Evolutionary conservation across 352 stramenopile genomes (phyloP).

Genomic region (Pythium apleroticum): DNA sequence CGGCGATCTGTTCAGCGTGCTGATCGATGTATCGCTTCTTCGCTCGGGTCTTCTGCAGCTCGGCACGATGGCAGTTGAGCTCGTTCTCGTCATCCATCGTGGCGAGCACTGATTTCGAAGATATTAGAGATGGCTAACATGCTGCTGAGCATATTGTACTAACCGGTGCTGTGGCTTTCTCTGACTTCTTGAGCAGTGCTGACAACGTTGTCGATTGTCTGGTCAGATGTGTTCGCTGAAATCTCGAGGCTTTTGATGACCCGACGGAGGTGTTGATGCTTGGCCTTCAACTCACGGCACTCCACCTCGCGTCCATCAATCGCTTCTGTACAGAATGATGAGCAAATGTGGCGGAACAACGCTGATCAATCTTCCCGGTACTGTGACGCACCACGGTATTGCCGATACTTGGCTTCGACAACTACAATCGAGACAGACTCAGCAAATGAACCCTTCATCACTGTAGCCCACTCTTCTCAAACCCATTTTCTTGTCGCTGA

Average conservation of each 20-base stretch:
- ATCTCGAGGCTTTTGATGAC: not conserved
- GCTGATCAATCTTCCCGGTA: not conserved
- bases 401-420: slow-evolving; percentile 40
- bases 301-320: slow-evolving; percentile 7
- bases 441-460: not conserved
- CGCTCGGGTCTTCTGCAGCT: slow-evolving; percentile 42
- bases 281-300: not conserved
- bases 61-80: slow-evolving; percentile 25
- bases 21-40: slow-evolving; percentile 44
- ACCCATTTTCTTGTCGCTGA: slow-evolving; percentile 55
- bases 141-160: not conserved
- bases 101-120: slow-evolving; percentile 14
- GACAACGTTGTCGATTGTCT: not conserved
- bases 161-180: not conserved
- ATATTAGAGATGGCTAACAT: not conserved
- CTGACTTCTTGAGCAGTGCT: not conserved
- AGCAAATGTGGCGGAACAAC: not conserved
- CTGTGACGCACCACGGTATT: slow-evolving; percentile 34
- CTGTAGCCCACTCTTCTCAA: not conserved
- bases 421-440: slow-evolving; percentile 25
- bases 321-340: not conserved
- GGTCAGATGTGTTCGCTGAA: not conserved
- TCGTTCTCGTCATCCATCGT: slow-evolving; percentile 26
- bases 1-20: slow-evolving; percentile 32
- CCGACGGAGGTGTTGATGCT: slow-evolving; percentile 1